phyloP scores from a whole-genome alignment of 805 yeast species.

The Yarrowia deformans region DNA sequence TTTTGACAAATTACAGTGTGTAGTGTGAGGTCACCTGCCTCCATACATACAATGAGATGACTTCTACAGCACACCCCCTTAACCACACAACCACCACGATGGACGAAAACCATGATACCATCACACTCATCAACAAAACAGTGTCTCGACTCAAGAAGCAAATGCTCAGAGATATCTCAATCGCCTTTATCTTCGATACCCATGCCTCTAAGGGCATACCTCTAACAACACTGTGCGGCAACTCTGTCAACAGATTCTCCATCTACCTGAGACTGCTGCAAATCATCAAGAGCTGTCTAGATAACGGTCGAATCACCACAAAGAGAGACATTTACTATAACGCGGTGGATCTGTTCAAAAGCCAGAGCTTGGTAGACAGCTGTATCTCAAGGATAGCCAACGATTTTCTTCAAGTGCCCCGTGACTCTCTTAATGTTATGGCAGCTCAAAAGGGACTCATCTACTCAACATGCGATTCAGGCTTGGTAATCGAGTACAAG shows the following conservation, averaged over 20 bases:
- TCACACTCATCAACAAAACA: neutral
- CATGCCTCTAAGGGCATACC: constrained; percentile 10
- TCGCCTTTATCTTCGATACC: constrained; percentile 8
- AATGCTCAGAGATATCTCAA: neutral
- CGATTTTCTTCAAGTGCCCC: constrained; percentile 51
- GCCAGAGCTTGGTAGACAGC: constrained; percentile 55
- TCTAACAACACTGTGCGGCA: neutral
- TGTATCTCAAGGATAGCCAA: constrained; percentile 53
- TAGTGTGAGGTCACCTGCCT: no score
- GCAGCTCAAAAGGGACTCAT: constrained; percentile 67
- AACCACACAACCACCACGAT: neutral
- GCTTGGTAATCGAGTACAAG: neutral
- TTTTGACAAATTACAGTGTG: no score
- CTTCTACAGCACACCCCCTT: neutral
- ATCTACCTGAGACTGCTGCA: constrained; percentile 23
- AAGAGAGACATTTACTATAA: constrained; percentile 64
- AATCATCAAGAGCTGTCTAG: constrained; percentile 17
- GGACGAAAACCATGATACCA: neutral
- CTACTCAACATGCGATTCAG: constrained; percentile 45
- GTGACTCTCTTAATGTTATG: constrained; percentile 55
- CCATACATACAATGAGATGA: no score
- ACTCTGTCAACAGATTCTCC: constrained; percentile 20
- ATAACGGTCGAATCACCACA: neutral
- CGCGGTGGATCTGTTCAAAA: constrained; percentile 60
- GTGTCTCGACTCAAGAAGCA: neutral